These are phyloP conservation scores for Boletus patriciae DNA, from an alignment of 768 basidiomycete species.

Conservation along the genomic window DNA sequence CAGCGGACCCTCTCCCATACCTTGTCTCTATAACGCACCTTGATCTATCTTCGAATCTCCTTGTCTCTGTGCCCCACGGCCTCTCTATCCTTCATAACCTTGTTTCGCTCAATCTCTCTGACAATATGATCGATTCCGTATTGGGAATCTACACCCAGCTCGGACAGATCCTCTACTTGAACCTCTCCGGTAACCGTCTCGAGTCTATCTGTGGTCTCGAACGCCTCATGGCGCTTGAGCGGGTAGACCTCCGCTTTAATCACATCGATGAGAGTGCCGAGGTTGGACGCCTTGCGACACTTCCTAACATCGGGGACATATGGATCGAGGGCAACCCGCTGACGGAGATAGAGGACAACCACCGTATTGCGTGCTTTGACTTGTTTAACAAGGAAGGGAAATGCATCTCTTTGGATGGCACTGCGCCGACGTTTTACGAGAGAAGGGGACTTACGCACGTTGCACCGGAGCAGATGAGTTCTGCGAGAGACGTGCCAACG, in stretches of 20 bases:
- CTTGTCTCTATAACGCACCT: conserved; percentile 77
- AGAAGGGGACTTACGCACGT: conserved; percentile 53
- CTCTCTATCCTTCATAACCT: conserved; percentile 76
- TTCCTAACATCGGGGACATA: conserved; percentile 78
- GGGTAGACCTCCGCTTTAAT: conserved; percentile 82
- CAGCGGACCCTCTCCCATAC: conserved; percentile 61
- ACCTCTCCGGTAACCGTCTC: conserved; percentile 83
- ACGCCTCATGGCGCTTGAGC: conserved; percentile 78
- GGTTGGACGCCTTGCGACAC: conserved; percentile 73
- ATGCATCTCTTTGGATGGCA: conserved; percentile 72
- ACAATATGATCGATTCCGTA: conserved; percentile 97
- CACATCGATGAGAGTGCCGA: conserved; percentile 80
- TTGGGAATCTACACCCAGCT: conserved; percentile 82
- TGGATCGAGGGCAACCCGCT: conserved; percentile 88
- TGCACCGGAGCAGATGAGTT: conserved; percentile 52
- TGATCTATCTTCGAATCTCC: conserved; percentile 88
- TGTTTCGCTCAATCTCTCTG: conserved; percentile 87
- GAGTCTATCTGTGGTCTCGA: conserved; percentile 96
- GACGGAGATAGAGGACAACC: conserved; percentile 63
- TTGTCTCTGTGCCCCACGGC: conserved; percentile 82
- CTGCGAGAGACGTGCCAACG: conserved; percentile 47
- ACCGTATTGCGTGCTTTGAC: conserved; percentile 77
- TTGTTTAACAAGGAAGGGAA: conserved; percentile 86
- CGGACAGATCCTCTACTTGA: conserved; percentile 73
- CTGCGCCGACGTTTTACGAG: conserved; percentile 69